Conservation (phyloP, 202 grass and related monocot species). For the Brachypodium distachyon region DNA sequence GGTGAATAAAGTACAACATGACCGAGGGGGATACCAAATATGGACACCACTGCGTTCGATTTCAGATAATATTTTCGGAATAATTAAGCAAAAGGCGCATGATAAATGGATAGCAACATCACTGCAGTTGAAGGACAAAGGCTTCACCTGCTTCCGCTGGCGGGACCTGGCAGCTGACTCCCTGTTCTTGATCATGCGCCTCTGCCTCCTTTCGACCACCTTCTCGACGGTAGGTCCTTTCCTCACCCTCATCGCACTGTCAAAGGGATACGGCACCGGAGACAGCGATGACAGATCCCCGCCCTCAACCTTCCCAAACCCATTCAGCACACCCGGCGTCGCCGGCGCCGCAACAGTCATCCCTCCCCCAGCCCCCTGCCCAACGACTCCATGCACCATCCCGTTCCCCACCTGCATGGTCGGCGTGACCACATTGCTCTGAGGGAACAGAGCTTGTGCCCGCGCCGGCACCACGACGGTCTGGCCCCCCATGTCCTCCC, state of each 20-base stretch:
- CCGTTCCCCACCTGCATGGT: slow-evolving; percentile 36
- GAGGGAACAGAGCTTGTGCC: slow-evolving; percentile 30
- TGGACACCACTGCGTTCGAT: slow-evolving; percentile 7
- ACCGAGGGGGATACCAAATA: slow-evolving; percentile 24
- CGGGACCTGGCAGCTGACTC: slow-evolving; percentile 87
- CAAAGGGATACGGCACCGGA: slow-evolving; percentile 74
- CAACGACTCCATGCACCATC: slow-evolving; percentile 34
- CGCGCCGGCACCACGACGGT: slow-evolving; percentile 22
- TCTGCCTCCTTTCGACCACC: slow-evolving; percentile 76
- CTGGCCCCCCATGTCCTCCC: slow-evolving; percentile 43
- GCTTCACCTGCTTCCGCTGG: slow-evolving; percentile 66
- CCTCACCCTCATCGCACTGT: slow-evolving; percentile 47
- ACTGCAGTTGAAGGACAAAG: neutral
- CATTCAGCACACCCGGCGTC: slow-evolving; percentile 52
- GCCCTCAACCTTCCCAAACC: slow-evolving; percentile 44
- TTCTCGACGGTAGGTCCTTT: slow-evolving; percentile 75
- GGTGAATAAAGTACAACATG: slow-evolving; percentile 31
- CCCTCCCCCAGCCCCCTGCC: slow-evolving; percentile 2
- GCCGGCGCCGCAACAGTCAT: slow-evolving; percentile 33
- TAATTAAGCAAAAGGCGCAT: slow-evolving; percentile 13
- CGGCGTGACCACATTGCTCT: slow-evolving; percentile 32
- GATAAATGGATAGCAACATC: slow-evolving; percentile 2
- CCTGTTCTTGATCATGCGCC: slow-evolving; percentile 96
- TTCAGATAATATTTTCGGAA: slow-evolving; percentile 21
- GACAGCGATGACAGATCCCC: slow-evolving; percentile 55